These are phyloP conservation scores for Moniliella sp. DNA, from an alignment of 1,284 basidiomycete species.

Conservation along the genomic window DNA sequence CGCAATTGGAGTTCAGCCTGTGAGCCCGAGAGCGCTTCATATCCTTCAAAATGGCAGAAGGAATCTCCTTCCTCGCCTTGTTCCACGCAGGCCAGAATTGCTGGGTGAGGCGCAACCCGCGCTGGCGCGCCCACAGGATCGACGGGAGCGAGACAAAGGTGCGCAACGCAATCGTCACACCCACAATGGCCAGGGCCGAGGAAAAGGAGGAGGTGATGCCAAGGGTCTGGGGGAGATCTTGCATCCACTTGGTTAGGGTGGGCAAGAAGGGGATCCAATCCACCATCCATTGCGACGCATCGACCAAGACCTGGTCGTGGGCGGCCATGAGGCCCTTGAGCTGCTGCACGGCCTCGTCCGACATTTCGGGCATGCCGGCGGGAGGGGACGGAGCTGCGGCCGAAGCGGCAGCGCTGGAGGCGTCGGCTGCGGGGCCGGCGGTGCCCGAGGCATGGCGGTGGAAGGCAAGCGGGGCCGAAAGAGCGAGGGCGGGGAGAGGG, in stretches of 20 bases:
- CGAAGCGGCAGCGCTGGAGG: no score
- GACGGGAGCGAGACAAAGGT: conserved; percentile 50
- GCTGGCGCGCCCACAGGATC: conserved; percentile 53
- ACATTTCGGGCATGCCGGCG: no score
- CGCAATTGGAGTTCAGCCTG: conserved; percentile 36
- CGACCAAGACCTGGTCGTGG: no score
- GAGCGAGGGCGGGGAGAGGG: no score
- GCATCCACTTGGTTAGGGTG: neutral
- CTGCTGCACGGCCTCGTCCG: no score
- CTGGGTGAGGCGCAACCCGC: conserved; percentile 47
- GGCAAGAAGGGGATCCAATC: neutral
- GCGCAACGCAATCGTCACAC: conserved; percentile 49
- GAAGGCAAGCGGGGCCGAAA: no score
- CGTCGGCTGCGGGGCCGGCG: no score
- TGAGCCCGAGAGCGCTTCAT: conserved; percentile 41
- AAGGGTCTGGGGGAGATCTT: neutral
- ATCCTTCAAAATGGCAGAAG: conserved; percentile 37
- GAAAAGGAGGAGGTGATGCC: conserved; percentile 8
- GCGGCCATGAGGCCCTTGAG: no score
- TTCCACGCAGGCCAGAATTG: conserved; percentile 48
- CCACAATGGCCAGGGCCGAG: conserved; percentile 56
- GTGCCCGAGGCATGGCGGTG: no score
- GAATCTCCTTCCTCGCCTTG: conserved; percentile 38
- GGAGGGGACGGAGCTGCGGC: no score
- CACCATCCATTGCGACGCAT: no score